Conservation (phyloP, 163 green algal species). For the Trebouxiophyceae sp. region DNA sequence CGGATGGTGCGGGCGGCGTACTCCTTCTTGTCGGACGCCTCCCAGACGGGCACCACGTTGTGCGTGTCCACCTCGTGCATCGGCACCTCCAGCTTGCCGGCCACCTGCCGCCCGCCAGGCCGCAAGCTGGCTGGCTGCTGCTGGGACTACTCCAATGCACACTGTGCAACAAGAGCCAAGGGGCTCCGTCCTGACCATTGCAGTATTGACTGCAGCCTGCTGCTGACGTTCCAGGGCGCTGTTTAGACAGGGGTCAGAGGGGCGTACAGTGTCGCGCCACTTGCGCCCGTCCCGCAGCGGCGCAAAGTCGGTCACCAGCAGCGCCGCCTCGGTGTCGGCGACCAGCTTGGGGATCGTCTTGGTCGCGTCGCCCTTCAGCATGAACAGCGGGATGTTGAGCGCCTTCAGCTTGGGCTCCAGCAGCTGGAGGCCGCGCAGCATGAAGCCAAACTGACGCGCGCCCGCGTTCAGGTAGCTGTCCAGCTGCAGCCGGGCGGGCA, state of each 20-base stretch:
- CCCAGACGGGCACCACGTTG: slow-evolving; percentile 93
- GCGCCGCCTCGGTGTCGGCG: slow-evolving; percentile 36
- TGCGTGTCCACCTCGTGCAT: slow-evolving; percentile 93
- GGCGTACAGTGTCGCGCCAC: slow-evolving; percentile 63
- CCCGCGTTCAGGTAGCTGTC: slow-evolving; percentile 54
- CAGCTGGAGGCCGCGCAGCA: slow-evolving; percentile 78
- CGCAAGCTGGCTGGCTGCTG: too few relatives aligned
- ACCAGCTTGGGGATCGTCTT: slow-evolving; percentile 70
- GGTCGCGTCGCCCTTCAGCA: slow-evolving; percentile 70
- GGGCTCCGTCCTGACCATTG: too few relatives aligned
- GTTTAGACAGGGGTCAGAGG: too few relatives aligned
- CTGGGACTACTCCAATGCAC: too few relatives aligned
- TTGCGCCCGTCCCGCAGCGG: slow-evolving; percentile 63
- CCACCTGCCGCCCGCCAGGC: slow-evolving; percentile 34
- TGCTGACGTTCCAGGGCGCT: too few relatives aligned
- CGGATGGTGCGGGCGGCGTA: slow-evolving; percentile 85
- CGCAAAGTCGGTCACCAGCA: slow-evolving; percentile 90
- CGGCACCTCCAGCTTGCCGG: slow-evolving; percentile 19
- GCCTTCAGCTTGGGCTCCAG: slow-evolving; percentile 57
- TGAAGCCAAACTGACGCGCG: slow-evolving; percentile 90
- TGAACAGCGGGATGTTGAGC: slow-evolving; percentile 86
- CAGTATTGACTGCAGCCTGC: too few relatives aligned
- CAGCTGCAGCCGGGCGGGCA: slow-evolving; percentile 35
- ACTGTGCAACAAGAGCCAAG: too few relatives aligned
- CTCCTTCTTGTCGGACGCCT: slow-evolving; percentile 60